Evolutionary conservation across 2,329 filamentous ascomycete species (phyloP).

Genomic region (Venturia nashicola): DNA sequence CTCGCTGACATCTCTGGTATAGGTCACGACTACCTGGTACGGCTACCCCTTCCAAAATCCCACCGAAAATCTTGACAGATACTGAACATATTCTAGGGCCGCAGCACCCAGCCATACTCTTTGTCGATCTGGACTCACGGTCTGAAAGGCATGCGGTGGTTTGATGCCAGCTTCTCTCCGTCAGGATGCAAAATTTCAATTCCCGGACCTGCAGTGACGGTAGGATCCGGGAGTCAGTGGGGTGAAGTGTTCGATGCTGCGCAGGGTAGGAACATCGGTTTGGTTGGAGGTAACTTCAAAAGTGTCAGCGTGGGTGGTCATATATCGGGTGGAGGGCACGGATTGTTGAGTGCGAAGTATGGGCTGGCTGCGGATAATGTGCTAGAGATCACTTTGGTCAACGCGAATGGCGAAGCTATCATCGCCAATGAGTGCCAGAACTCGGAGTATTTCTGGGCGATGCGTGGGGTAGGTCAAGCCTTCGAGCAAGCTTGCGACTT

Average conservation of each 20-base stretch:
- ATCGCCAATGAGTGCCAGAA: slow-evolving; percentile 22
- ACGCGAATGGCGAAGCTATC: slow-evolving; percentile 24
- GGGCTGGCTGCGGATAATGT: slow-evolving; percentile 28
- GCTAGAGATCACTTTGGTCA: slow-evolving; percentile 27
- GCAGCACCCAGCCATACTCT: slow-evolving; percentile 5
- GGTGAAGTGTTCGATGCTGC: slow-evolving; percentile 4
- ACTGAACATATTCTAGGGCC: neutral
- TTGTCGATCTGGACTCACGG: slow-evolving; percentile 9
- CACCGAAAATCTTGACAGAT: neutral
- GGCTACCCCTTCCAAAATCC: neutral
- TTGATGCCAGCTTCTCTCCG: slow-evolving; percentile 5
- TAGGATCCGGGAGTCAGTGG: slow-evolving; percentile 9
- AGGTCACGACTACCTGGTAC: slow-evolving; percentile 3
- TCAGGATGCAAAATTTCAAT: slow-evolving; percentile 5
- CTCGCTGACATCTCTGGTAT: slow-evolving; percentile 26
- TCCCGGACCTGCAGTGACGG: slow-evolving; percentile 8
- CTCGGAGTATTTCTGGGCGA: slow-evolving; percentile 8
- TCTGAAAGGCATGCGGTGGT: slow-evolving; percentile 5
- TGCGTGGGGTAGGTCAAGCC: slow-evolving; percentile 6
- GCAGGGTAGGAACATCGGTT: neutral
- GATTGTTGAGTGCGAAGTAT: slow-evolving; percentile 19
- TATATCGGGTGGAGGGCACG: slow-evolving; percentile 21
- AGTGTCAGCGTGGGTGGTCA: slow-evolving; percentile 7
- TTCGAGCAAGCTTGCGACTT: neutral
- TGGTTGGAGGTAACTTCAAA: slow-evolving; percentile 2